Evolutionary conservation across 106 monocot genomes (phyloP).

Genomic region (Acorus gramineus): DNA sequence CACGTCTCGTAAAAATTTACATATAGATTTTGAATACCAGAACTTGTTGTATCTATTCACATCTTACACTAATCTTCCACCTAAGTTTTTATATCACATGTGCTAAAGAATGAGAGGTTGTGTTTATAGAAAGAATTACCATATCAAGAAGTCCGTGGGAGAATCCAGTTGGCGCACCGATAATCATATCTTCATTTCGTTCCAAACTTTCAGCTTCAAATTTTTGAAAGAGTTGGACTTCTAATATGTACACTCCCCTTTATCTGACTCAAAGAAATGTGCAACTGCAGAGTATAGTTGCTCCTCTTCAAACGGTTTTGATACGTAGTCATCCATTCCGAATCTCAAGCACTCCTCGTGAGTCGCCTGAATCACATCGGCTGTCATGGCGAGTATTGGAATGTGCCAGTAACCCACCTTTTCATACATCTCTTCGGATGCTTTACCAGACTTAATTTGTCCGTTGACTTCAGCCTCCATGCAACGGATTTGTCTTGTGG

Average conservation of each 20-base stretch:
- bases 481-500: slow-evolving; percentile 47
- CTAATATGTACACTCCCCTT: neutral
- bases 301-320: slow-evolving; percentile 86
- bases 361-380: slow-evolving; percentile 90
- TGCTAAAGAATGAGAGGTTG: too few relatives aligned
- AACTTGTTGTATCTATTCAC: too few relatives aligned
- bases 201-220: too few relatives aligned
- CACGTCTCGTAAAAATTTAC: too few relatives aligned
- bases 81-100: too few relatives aligned
- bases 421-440: slow-evolving; percentile 18
- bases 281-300: slow-evolving; percentile 79
- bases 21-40: too few relatives aligned
- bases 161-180: too few relatives aligned
- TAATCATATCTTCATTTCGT: too few relatives aligned
- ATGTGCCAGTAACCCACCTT: slow-evolving; percentile 47
- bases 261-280: slow-evolving; percentile 48
- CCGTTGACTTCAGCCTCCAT: slow-evolving; percentile 39
- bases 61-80: too few relatives aligned
- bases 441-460: slow-evolving; percentile 17
- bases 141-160: too few relatives aligned
- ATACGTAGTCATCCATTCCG: slow-evolving; percentile 89
- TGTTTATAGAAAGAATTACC: too few relatives aligned
- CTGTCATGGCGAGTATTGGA: slow-evolving; percentile 90
- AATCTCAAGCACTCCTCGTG: slow-evolving; percentile 56
- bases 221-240: too few relatives aligned